A percentile compares a stretch with the other conserved stretches of the same genome.
phyloP scores from a whole-genome alignment of 2,329 filamentous ascomycete genomes.

The Fusarium sp. region DNA sequence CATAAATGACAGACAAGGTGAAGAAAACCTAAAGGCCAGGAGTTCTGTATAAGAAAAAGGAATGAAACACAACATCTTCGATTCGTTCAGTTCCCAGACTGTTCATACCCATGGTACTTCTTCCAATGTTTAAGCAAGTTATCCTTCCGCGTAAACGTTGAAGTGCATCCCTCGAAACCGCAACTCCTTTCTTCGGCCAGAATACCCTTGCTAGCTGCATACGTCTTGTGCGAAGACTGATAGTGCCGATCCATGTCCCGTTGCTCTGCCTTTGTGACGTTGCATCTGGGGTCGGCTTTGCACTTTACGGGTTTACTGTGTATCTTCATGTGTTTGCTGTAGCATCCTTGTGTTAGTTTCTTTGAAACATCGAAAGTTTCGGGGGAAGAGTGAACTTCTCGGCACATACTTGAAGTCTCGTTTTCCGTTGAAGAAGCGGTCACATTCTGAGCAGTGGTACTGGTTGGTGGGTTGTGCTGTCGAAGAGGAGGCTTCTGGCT shows the following conservation, averaged over 20 bases:
- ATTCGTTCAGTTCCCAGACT: neutral
- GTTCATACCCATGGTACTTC: slow-evolving; percentile 16
- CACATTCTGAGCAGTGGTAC: slow-evolving; percentile 19
- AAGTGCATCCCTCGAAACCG: slow-evolving; percentile 1
- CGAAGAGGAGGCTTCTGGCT: slow-evolving; percentile 22
- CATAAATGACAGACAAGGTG: slow-evolving; percentile 14
- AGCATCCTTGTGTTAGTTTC: slow-evolving; percentile 3
- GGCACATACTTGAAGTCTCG: slow-evolving; percentile 33
- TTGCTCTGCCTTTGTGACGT: slow-evolving; percentile 29
- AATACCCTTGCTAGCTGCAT: slow-evolving; percentile 23
- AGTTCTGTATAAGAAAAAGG: neutral
- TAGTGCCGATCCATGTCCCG: slow-evolving; percentile 48
- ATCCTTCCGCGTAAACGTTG: slow-evolving; percentile 36
- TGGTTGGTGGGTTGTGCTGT: neutral
- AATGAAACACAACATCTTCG: neutral
- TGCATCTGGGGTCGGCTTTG: slow-evolving; percentile 33
- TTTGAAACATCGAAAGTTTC: neutral
- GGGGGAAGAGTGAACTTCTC: neutral
- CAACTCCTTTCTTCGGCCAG: slow-evolving; percentile 7
- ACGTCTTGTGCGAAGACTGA: slow-evolving; percentile 21
- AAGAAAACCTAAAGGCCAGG: neutral
- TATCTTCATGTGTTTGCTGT: slow-evolving; percentile 44
- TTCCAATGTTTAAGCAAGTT: slow-evolving; percentile 40
- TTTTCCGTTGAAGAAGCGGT: neutral
- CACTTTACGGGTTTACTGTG: slow-evolving; percentile 42